Evolutionary conservation across 163 green algal species (phyloP), one percentile per base, ranked within the genome.

Genomic region (Smithsoniella earleae): DNA sequence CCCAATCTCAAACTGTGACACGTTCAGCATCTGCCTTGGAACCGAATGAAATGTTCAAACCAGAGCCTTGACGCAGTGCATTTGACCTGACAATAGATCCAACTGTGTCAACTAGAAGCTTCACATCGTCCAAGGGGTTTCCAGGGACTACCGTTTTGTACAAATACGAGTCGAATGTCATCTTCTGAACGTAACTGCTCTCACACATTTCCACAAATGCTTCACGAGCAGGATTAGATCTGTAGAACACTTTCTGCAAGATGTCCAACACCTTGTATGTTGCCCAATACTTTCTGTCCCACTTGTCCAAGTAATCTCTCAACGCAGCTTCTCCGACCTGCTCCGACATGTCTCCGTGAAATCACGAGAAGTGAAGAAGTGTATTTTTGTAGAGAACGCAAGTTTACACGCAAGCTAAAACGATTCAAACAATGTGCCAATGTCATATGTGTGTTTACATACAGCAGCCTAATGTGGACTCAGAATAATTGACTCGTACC

Each of bases 221-320:
- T 85, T 98, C 94, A 31, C 94, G 86, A 3, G 94, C 93, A 40
- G 94, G 93, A 90, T 98, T 98, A 78, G 86, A 95, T 34, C 87
- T 78, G 85, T 95, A 95, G 83, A 95, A 95, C 25, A 96, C 88
- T 87, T 98, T 98, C 88, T 98, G 93, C 76, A 98, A 84, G 85
- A 98, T 98, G 87, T 98, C 93, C 73, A 98, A 86, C 52, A 98
- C 90, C 89, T 98, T 98, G 94, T 98, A 98, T 36, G 94, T 98
- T 80, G 83, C 77, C 89, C 89, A 95, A 84, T 95, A 95, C 82
- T 93, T 88, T 36, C 76, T 75, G 81, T 90, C 82, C 25, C 76
- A 96, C 85, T 96, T 94, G 86, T 95, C 88, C 6, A 99, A 81
- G 89, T 99, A 99, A 33, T 81, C 75, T 43, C 90, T 82, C 65